Conservation (phyloP, 169 alveolate genomes). For the Toxoplasma gondii region DNA sequence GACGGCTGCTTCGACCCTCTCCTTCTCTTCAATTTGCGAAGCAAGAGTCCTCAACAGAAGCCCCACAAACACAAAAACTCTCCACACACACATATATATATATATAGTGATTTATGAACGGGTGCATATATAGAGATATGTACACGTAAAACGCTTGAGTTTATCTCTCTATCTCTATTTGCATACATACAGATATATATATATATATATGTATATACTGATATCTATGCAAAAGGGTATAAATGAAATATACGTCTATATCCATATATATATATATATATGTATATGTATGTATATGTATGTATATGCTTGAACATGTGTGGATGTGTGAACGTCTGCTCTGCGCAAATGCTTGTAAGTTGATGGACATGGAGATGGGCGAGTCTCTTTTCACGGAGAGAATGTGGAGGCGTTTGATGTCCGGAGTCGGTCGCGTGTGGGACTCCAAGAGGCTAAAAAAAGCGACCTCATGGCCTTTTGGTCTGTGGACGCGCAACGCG, state of each 20-base stretch:
- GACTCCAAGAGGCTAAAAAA: no score
- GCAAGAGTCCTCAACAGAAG: no score
- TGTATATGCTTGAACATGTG: background rate
- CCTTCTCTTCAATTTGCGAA: background rate
- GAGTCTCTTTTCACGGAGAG: no score
- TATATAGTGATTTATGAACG: background rate
- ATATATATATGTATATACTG: background rate
- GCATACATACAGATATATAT: background rate
- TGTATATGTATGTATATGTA: background rate
- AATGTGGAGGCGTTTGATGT: no score
- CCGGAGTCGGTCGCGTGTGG: no score
- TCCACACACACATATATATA: no score
- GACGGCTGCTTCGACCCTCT: no score
- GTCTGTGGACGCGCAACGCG: no score
- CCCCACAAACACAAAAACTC: background rate
- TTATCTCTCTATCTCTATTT: background rate
- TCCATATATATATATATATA: background rate
- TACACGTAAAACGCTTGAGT: no score
- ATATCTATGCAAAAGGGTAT: background rate
- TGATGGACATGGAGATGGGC: no score
- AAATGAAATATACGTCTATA: background rate
- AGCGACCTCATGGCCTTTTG: no score
- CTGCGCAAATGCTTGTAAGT: no score
- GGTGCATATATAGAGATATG: constrained; percentile 9
- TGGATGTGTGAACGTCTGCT: background rate